phyloP scores from a whole-genome alignment of 192 early-diverging fungal species.

The Backusella westeae region DNA sequence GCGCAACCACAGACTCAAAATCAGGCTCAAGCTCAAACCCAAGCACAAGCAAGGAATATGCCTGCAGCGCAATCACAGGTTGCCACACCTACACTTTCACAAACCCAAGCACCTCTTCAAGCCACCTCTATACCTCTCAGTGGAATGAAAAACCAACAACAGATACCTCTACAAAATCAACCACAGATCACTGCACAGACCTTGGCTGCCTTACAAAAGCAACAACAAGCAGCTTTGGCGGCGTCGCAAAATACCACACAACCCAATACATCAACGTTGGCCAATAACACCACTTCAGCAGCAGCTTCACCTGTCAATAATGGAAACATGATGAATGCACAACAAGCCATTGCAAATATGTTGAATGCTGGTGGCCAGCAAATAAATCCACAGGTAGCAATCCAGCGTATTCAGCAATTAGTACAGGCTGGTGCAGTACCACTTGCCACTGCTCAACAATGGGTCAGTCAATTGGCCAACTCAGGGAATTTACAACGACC shows the following conservation, averaged over 20 bases:
- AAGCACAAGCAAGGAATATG: not conserved
- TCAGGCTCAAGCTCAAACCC: not conserved
- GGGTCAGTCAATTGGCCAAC: slow-evolving; percentile 21
- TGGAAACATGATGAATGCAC: not conserved
- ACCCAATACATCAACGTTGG: not conserved
- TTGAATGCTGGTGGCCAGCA: slow-evolving; percentile 20
- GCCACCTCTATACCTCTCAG: not conserved
- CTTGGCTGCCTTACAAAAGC: slow-evolving; percentile 14
- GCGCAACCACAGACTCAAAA: slow-evolving; percentile 11
- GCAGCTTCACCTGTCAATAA: not conserved
- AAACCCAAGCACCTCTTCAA: slow-evolving; percentile 18
- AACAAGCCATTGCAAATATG: slow-evolving; percentile 16
- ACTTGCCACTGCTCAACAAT: slow-evolving; percentile 27
- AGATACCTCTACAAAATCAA: slow-evolving; percentile 9
- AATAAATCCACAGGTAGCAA: slow-evolving; percentile 1
- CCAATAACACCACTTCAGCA: not conserved
- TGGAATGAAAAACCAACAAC: not conserved
- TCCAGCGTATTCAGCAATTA: slow-evolving; percentile 29
- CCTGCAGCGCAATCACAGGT: slow-evolving; percentile 6
- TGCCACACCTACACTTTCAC: slow-evolving; percentile 4
- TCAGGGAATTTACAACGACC: not conserved
- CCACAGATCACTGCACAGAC: slow-evolving; percentile 9
- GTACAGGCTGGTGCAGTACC: slow-evolving; percentile 26
- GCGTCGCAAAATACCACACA: not conserved
- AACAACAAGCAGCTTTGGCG: slow-evolving; percentile 8